A percentile compares a stretch with the other conserved stretches of the same genome.
Conservation (phyloP, 257 asterid genomes). For the Solanum peruvianum region DNA sequence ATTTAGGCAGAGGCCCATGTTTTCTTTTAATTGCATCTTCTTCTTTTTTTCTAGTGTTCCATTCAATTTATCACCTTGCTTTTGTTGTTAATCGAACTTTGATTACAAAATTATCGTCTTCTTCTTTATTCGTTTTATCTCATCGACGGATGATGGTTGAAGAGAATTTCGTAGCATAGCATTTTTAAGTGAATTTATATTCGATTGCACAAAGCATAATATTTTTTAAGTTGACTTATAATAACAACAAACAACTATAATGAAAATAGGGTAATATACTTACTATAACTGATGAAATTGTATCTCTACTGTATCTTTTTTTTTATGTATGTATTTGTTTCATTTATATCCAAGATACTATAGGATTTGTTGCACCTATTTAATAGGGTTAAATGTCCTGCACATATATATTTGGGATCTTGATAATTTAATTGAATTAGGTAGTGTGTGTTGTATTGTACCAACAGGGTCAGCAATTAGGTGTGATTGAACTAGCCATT, state of each 20-base stretch:
- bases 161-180: not conserved
- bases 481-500: not conserved
- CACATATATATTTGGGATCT: not conserved
- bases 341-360: not conserved
- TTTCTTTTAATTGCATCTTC: too few species aligned
- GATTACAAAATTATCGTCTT: too few species aligned
- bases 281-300: not conserved
- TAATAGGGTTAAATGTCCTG: not conserved
- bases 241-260: not conserved
- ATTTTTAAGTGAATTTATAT: too few species aligned
- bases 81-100: too few species aligned
- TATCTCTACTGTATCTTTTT: not conserved
- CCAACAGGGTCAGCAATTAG: not conserved
- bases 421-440: not conserved
- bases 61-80: too few species aligned
- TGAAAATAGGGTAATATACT: not conserved
- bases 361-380: not conserved
- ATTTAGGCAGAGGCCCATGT: not conserved
- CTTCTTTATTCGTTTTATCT: not conserved
- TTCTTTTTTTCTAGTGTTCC: too few species aligned
- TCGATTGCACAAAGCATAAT: not conserved
- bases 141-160: not conserved
- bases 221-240: not conserved
- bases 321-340: not conserved
- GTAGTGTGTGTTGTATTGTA: not conserved